Conservation (phyloP, 176 grass and related monocot species). For the Triticum dicoccoides region DNA sequence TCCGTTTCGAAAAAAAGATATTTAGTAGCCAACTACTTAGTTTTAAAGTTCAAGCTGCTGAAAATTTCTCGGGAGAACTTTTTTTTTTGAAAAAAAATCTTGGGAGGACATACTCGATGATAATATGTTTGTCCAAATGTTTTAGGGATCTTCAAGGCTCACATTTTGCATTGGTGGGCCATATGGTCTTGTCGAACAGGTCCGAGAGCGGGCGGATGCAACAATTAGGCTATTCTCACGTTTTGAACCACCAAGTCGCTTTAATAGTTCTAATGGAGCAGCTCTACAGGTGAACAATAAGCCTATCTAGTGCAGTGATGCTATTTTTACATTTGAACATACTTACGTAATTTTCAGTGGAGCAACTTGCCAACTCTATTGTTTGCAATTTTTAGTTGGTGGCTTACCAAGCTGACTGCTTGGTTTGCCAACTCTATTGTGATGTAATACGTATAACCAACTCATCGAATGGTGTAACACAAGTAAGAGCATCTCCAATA, state of each 20-base stretch:
- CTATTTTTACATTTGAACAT: conserved; percentile 1
- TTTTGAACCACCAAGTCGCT: conserved; percentile 88
- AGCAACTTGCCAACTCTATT: neutral
- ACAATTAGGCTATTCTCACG: conserved; percentile 72
- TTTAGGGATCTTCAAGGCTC: conserved; percentile 65
- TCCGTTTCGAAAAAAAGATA: no score
- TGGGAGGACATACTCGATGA: neutral
- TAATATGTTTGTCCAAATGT: conserved; percentile 16
- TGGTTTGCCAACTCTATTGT: neutral
- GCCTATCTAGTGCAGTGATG: neutral
- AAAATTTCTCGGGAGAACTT: neutral
- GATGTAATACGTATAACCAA: no score
- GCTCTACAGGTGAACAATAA: conserved; percentile 67
- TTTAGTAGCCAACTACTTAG: neutral
- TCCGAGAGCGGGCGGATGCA: conserved; percentile 61
- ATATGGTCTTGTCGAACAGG: conserved; percentile 66
- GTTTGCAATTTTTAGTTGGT: neutral
- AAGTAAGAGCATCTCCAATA: no score
- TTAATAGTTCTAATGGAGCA: conserved; percentile 92
- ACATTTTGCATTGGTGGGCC: conserved; percentile 89
- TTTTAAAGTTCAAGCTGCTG: neutral
- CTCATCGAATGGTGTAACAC: no score
- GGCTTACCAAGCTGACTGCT: no score
- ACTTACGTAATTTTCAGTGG: neutral
- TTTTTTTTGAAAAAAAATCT: no score